Base-by-base conservation (phyloP, 2,329 filamentous ascomycete species). In the Fusarium abutilonis region DNA sequence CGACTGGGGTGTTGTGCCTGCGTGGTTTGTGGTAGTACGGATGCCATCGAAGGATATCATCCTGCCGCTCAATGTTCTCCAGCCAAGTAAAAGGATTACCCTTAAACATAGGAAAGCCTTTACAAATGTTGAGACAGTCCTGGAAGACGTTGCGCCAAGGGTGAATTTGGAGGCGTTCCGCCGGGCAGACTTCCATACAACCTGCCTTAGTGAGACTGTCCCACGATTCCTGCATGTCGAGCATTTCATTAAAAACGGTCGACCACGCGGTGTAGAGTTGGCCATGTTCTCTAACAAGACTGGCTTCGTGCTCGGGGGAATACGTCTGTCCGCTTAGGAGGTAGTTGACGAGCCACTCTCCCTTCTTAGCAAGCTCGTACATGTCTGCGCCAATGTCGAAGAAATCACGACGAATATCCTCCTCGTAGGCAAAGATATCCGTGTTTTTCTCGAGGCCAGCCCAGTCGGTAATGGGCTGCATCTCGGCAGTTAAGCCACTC, bases 141-240 rank as follows among this genome's bases (percentile, higher is more conserved):
- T 61, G 35, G 32, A 55, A 61, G 26, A 41, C 39, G 2, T 44
- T 23, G 4, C 15, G 14, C 49, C 31, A 53, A 1, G 60, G 61
- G 38, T 64, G 61, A 1, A 13, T n/a, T 2, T 2, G 6, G 6
- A 48, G 15, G 9, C 39, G 32, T 1, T 39, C 23, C 14, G 60
- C 41, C 1, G 56, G 61, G 17, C 61, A 64, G 2, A 47, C 36
- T 13, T 64, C 61, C 60, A 64, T 64, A 19, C 45, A 51, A 6
- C 49, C 60, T 5, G 34, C 19, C 0, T 11, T 36, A 5, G 60
- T 56, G 6, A 64, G 47, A 14, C 11, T 21, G n/a, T 64, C 56
- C 61, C 61, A 64, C 1, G 14, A 42, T 1, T 56, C 36, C 0
- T 29, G 55, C 4, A 43, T 1, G 1, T 39, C 39, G 1, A 21